Evolutionary conservation across 139 green algal species (phyloP).

Genomic region (Marvania coccoides): DNA sequence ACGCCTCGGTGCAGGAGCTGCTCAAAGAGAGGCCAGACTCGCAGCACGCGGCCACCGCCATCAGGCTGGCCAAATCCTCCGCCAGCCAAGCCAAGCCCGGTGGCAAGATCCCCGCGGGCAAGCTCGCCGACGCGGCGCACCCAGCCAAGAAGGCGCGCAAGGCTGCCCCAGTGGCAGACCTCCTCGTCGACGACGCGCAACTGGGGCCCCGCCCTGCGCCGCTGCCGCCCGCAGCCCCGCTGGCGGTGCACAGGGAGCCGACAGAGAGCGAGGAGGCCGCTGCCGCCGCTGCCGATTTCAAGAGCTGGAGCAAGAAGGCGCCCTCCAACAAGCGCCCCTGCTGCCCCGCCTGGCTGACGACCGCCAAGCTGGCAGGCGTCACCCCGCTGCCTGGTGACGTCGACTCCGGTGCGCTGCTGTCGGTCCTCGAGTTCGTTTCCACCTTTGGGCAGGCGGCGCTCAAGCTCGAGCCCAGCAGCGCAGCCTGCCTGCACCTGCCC

Average conservation of each 20-base stretch:
- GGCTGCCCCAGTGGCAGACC: background rate
- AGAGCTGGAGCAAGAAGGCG: no score
- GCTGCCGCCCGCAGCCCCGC: background rate
- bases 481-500: background rate
- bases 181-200: background rate
- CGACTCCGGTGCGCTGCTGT: slow-evolving; percentile 28
- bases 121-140: background rate
- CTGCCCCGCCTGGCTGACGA: slow-evolving; percentile 8
- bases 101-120: background rate
- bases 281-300: background rate
- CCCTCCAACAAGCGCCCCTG: background rate
- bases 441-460: slow-evolving; percentile 5
- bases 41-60: background rate
- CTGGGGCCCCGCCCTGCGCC: background rate
- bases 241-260: slow-evolving; percentile 2
- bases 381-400: background rate
- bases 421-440: slow-evolving; percentile 27
- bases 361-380: background rate
- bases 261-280: background rate
- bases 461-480: no score
- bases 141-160: background rate
- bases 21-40: slow-evolving; percentile 39
- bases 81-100: slow-evolving; percentile 11
- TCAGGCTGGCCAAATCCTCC: no score
- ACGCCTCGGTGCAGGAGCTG: slow-evolving; percentile 35